Conservation (phyloP, 257 asterid genomes). For the Solanum bukasovii region DNA sequence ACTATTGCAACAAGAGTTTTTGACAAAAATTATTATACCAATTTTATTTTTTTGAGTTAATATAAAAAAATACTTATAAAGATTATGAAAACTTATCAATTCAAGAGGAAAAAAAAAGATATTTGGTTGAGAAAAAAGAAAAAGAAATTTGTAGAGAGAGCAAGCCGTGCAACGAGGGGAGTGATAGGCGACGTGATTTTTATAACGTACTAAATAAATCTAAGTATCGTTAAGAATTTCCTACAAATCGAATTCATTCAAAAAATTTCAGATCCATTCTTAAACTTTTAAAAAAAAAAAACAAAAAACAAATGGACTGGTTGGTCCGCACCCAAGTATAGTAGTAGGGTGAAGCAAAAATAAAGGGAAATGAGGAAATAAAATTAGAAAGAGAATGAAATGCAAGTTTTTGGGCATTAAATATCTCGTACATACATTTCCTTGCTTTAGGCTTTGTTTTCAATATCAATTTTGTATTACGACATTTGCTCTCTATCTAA, state of each 20-base stretch:
- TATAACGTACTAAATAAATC: too few species aligned
- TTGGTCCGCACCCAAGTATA: neutral
- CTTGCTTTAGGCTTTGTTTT: neutral
- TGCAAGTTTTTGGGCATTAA: neutral
- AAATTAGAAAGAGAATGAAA: neutral
- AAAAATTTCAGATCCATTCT: neutral
- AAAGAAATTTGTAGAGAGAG: neutral
- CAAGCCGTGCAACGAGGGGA: neutral
- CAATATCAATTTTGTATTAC: neutral
- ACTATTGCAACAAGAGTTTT: too few species aligned
- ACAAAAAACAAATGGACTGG: neutral
- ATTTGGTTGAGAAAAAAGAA: neutral
- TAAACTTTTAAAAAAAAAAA: too few species aligned
- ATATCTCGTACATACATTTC: neutral
- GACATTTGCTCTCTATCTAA: neutral
- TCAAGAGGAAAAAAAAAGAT: neutral
- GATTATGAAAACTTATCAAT: neutral
- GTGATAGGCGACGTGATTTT: neutral
- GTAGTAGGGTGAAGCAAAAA: neutral
- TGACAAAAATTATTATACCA: neutral
- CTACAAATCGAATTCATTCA: neutral
- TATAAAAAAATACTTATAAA: neutral
- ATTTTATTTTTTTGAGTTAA: neutral
- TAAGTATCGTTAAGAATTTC: too few species aligned
- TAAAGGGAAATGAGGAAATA: neutral